Evolutionary conservation across 2,329 filamentous ascomycete species (phyloP).

Genomic region (Aureobasidium pullulans): DNA sequence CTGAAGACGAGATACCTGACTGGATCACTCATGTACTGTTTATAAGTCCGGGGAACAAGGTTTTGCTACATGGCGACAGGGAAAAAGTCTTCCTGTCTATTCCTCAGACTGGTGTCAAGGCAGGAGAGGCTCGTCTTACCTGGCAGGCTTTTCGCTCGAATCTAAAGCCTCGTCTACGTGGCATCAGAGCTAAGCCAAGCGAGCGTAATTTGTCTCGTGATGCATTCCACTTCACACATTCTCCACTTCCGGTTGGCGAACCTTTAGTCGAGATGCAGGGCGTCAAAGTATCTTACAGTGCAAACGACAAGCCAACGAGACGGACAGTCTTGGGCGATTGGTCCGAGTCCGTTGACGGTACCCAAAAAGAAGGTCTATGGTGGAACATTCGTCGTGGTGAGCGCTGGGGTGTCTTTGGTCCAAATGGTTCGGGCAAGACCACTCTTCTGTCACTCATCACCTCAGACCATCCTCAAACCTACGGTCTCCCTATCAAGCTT

Average conservation of each 20-base stretch:
- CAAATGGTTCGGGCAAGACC: slow-evolving; percentile 92
- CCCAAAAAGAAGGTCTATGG: slow-evolving; percentile 50
- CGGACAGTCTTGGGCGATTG: slow-evolving; percentile 77
- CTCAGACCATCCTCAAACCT: slow-evolving; percentile 92
- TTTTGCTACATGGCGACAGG: slow-evolving; percentile 60
- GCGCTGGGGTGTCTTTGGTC: slow-evolving; percentile 86
- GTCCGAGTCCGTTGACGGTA: slow-evolving; percentile 27
- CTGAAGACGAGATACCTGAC: slow-evolving; percentile 78
- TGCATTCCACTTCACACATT: slow-evolving; percentile 21
- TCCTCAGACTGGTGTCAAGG: neutral
- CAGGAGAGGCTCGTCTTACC: neutral
- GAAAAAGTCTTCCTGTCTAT: slow-evolving; percentile 47
- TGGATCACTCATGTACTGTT: slow-evolving; percentile 86
- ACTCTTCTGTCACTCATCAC: slow-evolving; percentile 87
- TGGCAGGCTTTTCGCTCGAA: neutral
- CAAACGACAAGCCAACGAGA: slow-evolving; percentile 19
- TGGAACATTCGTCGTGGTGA: slow-evolving; percentile 81
- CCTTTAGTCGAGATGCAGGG: slow-evolving; percentile 80
- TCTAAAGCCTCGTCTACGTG: neutral
- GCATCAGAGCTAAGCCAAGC: neutral
- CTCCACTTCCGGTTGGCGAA: slow-evolving; percentile 45
- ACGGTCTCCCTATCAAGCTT: slow-evolving; percentile 76
- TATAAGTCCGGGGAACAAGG: slow-evolving; percentile 58
- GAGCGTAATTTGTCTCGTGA: slow-evolving; percentile 21
- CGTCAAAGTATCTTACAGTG: slow-evolving; percentile 72